phyloP scores from a whole-genome alignment of 495 filamentous ascomycete species.

The Apiosordaria backusii region DNA sequence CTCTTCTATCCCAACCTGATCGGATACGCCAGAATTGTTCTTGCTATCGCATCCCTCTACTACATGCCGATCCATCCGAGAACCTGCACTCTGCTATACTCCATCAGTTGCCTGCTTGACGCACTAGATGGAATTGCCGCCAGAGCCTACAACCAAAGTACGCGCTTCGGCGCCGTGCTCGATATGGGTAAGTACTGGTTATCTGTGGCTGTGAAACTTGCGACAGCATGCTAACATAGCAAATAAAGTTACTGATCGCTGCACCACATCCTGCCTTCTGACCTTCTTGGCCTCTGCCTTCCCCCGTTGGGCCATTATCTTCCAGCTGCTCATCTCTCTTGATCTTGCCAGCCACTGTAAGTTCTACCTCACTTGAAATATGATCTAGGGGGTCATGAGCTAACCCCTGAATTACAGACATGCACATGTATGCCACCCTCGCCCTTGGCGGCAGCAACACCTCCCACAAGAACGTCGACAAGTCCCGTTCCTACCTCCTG shows the following conservation, averaged over 20 bases:
- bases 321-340: constrained; percentile 86
- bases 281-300: constrained; percentile 91
- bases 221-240: background rate
- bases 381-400: background rate
- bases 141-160: constrained; percentile 82
- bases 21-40: constrained; percentile 83
- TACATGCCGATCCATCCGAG: constrained; percentile 97
- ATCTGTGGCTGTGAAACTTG: background rate
- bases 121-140: constrained; percentile 91
- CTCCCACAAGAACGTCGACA: constrained; percentile 93
- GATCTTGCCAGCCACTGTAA: constrained; percentile 84
- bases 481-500: constrained; percentile 70
- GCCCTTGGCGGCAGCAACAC: constrained; percentile 71
- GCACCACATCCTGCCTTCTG: constrained; percentile 89
- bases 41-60: constrained; percentile 89
- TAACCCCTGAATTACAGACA: constrained; percentile 41
- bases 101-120: constrained; percentile 87
- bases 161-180: constrained; percentile 89
- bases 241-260: constrained; percentile 62
- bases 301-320: constrained; percentile 85
- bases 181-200: constrained; percentile 63
- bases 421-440: constrained; percentile 95
- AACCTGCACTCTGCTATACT: constrained; percentile 89
- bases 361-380: background rate
- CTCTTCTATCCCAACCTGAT: constrained; percentile 94